Evolutionary conservation across 2,329 filamentous ascomycete genomes (phyloP).

Genomic region (Exophiala alcalophila): DNA sequence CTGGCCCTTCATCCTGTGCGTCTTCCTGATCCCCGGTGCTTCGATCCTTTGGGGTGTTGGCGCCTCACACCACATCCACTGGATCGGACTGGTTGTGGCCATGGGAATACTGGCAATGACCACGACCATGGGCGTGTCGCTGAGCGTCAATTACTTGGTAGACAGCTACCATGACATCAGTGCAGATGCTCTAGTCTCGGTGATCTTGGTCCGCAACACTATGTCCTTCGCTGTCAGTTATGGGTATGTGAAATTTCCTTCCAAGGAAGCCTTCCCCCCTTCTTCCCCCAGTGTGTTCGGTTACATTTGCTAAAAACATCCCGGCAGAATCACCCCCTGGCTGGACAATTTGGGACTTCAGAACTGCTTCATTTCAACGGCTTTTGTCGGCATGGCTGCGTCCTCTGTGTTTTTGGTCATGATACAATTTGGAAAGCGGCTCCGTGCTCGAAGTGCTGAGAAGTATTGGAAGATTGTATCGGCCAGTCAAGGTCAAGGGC

Average conservation of each 20-base stretch:
- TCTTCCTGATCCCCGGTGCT: slow-evolving; percentile 44
- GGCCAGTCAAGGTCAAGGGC: slow-evolving; percentile 6
- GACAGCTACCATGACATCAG: slow-evolving; percentile 50
- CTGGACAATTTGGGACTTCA: slow-evolving; percentile 41
- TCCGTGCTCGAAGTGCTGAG: slow-evolving; percentile 35
- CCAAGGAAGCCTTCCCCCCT: background rate
- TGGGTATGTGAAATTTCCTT: slow-evolving; percentile 4
- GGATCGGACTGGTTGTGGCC: slow-evolving; percentile 49
- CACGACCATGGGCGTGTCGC: slow-evolving; percentile 44
- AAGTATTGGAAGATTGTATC: slow-evolving; percentile 39
- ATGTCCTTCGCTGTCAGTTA: slow-evolving; percentile 50
- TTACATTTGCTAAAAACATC: too few relatives aligned
- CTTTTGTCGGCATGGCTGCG: slow-evolving; percentile 39
- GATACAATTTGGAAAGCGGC: slow-evolving; percentile 40
- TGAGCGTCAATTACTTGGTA: slow-evolving; percentile 48
- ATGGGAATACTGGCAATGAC: slow-evolving; percentile 48
- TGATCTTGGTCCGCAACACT: slow-evolving; percentile 51
- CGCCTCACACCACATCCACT: slow-evolving; percentile 48
- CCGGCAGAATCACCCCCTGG: slow-evolving; percentile 50
- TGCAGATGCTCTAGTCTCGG: slow-evolving; percentile 51
- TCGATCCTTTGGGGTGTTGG: slow-evolving; percentile 54
- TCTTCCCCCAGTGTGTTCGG: too few relatives aligned
- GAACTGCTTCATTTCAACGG: slow-evolving; percentile 40
- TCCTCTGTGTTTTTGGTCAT: slow-evolving; percentile 40
- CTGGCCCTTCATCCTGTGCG: slow-evolving; percentile 32